Base-by-base conservation (phyloP, 2,329 filamentous ascomycete genomes). In the Aspergillus clavatus region DNA sequence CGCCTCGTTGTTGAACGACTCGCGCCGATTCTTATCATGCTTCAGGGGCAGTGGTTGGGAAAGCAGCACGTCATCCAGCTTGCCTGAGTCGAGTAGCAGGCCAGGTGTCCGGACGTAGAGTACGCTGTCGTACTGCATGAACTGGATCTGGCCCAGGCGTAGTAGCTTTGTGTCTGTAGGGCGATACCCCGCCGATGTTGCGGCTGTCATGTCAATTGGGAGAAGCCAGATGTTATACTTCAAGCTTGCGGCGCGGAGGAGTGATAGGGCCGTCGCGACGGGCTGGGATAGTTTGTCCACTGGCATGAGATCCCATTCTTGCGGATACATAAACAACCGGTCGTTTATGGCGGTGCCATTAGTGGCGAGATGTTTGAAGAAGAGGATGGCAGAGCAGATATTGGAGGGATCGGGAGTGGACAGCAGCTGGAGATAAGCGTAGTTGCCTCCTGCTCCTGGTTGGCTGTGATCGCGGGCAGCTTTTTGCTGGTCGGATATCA, bases 251-350 rank as follows among this genome's bases (percentile, higher is more conserved):
- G 60, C 51, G 38, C 65, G 65, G 26, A 74, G 62, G 22, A 68
- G 56, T 1, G 61, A 61, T 18, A 74, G 53, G 0, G 68, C 68
- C 11, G 54, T 56, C 1, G 59, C 50, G 38, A 69, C 55, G 2
- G 57, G 51, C 24, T 60, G 54, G 0, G 61, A 52, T 5, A 58
- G 54, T 18, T 51, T 43, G 16, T 51, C 49, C 2, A 52, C 46
- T 22, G 53, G 53, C 54, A 58, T 60, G 12, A 53, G 42, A 43
- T 74, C 71, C 71, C 71, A 73, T 48, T 70, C 66, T 45, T 65
- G 58, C 6, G 72, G 72, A 50, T 74, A 74, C 51, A 74, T 65
- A 38, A 73, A 68, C n/a, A 74, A 55, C 8, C 68, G 66, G 28
- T 72, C 69, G 28, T 69, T 61, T 19, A 67, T 45, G 11, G 51